Evolutionary conservation across 371 early-diverging fungal genomes (phyloP), one percentile per base, ranked within the genome.

Genomic region (Fennellomyces sp.): DNA sequence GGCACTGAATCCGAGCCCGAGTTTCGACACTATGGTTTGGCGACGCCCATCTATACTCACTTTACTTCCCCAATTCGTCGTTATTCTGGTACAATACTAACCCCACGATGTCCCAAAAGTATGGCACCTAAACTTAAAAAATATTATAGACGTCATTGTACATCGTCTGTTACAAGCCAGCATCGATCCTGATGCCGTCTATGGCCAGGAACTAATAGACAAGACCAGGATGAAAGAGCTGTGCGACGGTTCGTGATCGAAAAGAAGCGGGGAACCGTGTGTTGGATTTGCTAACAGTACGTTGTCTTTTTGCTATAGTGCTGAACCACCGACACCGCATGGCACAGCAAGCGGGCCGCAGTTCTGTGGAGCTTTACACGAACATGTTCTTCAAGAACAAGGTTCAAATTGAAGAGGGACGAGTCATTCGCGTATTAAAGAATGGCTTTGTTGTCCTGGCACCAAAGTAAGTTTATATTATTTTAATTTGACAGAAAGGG

Each of bases 11-110:
- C 88, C 0, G 83, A 89, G 53, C 70, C 81, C 58, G 95, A 96
- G 56, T 96, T 87, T 84, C 81, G 80, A 58, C 95, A 95, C 80
- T 95, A 95, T 65, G 95, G 94, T 77, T 80, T 95, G 33, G 93
- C 94, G 7, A 80, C 86, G 5, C 82, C 85, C 35, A 93, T 94
- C 52, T 95, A 95, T 76, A 96, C 96, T 7, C 96, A 96, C 70
- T 96, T 96, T 62, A 96, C 96, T 8, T 97, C 97, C 2, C 99
- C 99, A 21, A 99, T 99, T 72, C 88, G 95, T 69, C 89, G 95
- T 75, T 95, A 95, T 71, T 83, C 95, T 49, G 92, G 90, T 88
- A 77, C 52, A 33, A 35, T 48, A n/a, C 19, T 39, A 42, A n/a
- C 1, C 19, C 3, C 11, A 35, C 6, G 10, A 45, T 11, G 8